Percentiles rank a stretch among this genome's conserved stretches.
Evolutionary conservation across 176 grass and related monocot species (phyloP).

Genomic region (Zizania latifolia): DNA sequence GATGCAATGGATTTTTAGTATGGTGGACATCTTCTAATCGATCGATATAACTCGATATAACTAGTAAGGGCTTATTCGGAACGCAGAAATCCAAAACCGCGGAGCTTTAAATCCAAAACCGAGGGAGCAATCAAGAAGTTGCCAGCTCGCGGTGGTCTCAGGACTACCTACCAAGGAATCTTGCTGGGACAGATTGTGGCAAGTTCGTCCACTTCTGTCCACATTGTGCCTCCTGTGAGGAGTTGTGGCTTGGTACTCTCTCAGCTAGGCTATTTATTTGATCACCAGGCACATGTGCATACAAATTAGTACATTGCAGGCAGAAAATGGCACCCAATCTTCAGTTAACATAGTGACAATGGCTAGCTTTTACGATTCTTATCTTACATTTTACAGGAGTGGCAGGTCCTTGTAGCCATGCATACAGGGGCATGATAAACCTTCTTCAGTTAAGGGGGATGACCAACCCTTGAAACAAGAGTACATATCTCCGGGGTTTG

Average conservation of each 20-base stretch:
- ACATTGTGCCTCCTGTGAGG: background rate
- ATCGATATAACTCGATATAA: too few species aligned
- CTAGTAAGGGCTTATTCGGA: background rate
- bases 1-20: background rate
- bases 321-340: background rate
- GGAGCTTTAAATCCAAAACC: background rate
- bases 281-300: background rate
- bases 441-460: conserved; percentile 5
- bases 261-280: background rate
- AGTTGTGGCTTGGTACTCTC: background rate
- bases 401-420: background rate
- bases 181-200: background rate
- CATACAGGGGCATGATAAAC: background rate
- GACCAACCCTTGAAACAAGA: too few species aligned
- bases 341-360: background rate
- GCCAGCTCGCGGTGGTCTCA: background rate
- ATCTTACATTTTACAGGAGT: conserved; percentile 31
- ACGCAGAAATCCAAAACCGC: background rate
- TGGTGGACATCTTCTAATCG: background rate
- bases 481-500: conserved; percentile 6
- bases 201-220: background rate
- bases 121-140: too few species aligned
- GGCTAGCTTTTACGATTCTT: conserved; percentile 11
- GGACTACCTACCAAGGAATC: background rate
- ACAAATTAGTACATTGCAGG: background rate